Percentiles rank a stretch among this genome's conserved stretches.
Evolutionary conservation across 352 stramenopile genomes (phyloP).

Genomic region (Thalassiosira hispida): DNA sequence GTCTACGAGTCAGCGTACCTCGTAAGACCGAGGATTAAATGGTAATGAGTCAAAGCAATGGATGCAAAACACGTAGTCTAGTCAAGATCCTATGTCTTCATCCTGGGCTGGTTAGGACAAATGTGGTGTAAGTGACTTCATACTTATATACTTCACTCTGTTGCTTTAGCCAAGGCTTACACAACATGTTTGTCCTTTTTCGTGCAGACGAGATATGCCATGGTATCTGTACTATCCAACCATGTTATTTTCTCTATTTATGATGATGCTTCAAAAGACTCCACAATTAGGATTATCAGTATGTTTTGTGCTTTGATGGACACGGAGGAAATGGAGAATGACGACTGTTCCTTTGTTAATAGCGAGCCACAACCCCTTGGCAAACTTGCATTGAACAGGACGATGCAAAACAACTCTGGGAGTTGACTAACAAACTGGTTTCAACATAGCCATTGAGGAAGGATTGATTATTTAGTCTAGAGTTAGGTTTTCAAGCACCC

Average conservation of each 20-base stretch:
- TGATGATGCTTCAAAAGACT: constrained; percentile 70
- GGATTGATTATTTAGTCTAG: no score
- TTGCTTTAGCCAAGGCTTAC: neutral
- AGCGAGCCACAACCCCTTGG: constrained; percentile 36
- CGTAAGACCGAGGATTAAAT: neutral
- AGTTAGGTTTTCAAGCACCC: no score
- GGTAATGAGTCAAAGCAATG: no score
- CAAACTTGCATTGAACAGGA: constrained; percentile 20
- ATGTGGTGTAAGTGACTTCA: constrained; percentile 53
- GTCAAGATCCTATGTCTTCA: constrained; percentile 58
- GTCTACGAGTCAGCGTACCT: neutral
- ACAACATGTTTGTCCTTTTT: neutral
- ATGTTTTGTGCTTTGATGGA: constrained; percentile 53
- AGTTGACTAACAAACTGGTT: constrained; percentile 54
- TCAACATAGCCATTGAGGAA: no score
- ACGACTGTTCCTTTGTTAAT: constrained; percentile 66
- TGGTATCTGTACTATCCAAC: constrained; percentile 75
- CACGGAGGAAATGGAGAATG: constrained; percentile 10
- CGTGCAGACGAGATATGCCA: constrained; percentile 69
- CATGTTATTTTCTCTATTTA: constrained; percentile 57
- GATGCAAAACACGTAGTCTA: neutral
- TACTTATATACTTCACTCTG: neutral
- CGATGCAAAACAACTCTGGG: constrained; percentile 54
- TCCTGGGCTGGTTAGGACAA: constrained; percentile 78
- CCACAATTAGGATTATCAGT: constrained; percentile 65